Evolutionary conservation across 495 filamentous ascomycete genomes (phyloP).

Genomic region (Neurospora pannonica): DNA sequence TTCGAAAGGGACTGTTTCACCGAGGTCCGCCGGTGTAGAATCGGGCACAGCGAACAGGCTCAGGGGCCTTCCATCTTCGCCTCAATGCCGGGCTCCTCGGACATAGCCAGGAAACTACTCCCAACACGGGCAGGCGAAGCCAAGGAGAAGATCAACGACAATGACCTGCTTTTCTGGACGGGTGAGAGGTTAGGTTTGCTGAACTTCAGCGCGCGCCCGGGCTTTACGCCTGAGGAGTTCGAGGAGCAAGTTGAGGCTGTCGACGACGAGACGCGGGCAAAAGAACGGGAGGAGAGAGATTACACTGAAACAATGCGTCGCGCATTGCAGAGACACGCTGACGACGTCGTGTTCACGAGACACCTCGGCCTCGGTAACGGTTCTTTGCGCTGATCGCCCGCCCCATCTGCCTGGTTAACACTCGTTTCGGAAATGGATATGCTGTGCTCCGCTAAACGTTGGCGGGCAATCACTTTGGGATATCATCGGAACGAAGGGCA

Average conservation of each 20-base stretch:
- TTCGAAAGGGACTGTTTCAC: slow-evolving; percentile 78
- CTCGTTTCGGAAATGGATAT: slow-evolving; percentile 1
- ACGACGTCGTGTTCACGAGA: slow-evolving; percentile 70
- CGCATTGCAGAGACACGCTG: slow-evolving; percentile 68
- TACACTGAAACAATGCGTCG: slow-evolving; percentile 63
- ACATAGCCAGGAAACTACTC: slow-evolving; percentile 64
- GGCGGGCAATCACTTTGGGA: background rate
- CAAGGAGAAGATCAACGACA: slow-evolving; percentile 32
- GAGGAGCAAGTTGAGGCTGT: slow-evolving; percentile 30
- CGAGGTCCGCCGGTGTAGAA: slow-evolving; percentile 70
- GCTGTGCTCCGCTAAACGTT: background rate
- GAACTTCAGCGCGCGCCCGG: slow-evolving; percentile 45
- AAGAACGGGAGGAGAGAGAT: slow-evolving; percentile 36
- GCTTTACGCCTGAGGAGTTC: slow-evolving; percentile 39
- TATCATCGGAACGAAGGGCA: background rate
- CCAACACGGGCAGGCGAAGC: slow-evolving; percentile 41
- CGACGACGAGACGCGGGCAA: slow-evolving; percentile 36
- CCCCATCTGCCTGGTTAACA: background rate
- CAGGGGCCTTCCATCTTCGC: slow-evolving; percentile 34
- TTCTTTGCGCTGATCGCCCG: background rate
- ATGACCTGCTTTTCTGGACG: slow-evolving; percentile 71
- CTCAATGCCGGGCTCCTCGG: slow-evolving; percentile 42
- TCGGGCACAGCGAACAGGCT: slow-evolving; percentile 40
- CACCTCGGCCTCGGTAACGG: slow-evolving; percentile 48
- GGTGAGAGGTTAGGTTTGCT: slow-evolving; percentile 70